phyloP scores from a whole-genome alignment of 2,329 filamentous ascomycete species.

The Rachicladosporium sp. region DNA sequence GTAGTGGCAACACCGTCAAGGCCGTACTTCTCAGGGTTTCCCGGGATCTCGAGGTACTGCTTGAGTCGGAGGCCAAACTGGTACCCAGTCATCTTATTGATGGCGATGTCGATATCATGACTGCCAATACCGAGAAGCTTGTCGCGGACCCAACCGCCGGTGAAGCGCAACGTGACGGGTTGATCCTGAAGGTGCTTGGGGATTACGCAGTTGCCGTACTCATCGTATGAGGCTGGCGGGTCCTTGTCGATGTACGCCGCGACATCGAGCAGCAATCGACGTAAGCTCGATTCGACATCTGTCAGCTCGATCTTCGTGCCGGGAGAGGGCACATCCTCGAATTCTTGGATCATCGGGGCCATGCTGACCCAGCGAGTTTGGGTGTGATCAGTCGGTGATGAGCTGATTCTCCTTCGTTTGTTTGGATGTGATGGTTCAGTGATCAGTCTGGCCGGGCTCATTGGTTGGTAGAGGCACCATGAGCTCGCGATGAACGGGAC shows the following conservation, averaged over 20 bases:
- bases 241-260: conserved; percentile 51
- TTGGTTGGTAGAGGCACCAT: too few relatives aligned
- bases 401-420: conserved; percentile 19
- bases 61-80: conserved; percentile 59
- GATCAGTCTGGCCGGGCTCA: too few relatives aligned
- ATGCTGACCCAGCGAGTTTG: conserved; percentile 13
- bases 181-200: conserved; percentile 34
- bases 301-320: conserved; percentile 45
- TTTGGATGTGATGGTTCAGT: conserved; percentile 12
- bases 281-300: conserved; percentile 57
- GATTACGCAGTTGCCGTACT: conserved; percentile 21
- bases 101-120: conserved; percentile 74
- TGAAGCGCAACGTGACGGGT: conserved; percentile 55
- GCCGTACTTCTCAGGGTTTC: conserved; percentile 49
- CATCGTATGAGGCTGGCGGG: too few relatives aligned
- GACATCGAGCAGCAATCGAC: conserved; percentile 67
- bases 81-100: conserved; percentile 74
- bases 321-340: conserved; percentile 14
- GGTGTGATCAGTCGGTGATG: conserved; percentile 1
- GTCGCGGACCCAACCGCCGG: conserved; percentile 79
- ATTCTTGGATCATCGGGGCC: conserved; percentile 18
- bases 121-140: conserved; percentile 61
- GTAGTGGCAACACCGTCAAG: conserved; percentile 28
- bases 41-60: conserved; percentile 51
- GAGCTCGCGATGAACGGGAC: too few relatives aligned